These are phyloP conservation scores for Ensete ventricosum DNA, from an alignment of 176 grass and related monocot genomes.

Conservation along the genomic window DNA sequence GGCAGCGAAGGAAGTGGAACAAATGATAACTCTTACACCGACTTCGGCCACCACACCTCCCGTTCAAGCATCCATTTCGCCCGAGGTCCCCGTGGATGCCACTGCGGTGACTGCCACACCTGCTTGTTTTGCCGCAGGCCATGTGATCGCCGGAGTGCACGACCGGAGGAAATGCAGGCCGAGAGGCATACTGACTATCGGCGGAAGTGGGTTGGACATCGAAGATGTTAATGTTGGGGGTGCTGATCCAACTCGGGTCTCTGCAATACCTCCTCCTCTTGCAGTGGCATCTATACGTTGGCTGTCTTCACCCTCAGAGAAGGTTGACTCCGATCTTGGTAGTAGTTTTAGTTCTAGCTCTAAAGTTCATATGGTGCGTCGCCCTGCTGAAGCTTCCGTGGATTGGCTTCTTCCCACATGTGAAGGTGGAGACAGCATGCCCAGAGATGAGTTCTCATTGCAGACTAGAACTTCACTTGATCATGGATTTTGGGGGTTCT, in stretches of 20 bases:
- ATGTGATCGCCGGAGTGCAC: conserved; percentile 50
- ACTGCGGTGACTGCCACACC: conserved; percentile 40
- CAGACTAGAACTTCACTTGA: conserved; percentile 26
- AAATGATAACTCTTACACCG: conserved; percentile 3
- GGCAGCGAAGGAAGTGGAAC: conserved; percentile 39
- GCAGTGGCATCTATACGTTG: conserved; percentile 56
- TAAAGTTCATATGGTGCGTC: conserved; percentile 26
- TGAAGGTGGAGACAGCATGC: conserved; percentile 17
- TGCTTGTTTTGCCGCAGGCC: conserved; percentile 61
- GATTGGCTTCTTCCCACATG: conserved; percentile 45
- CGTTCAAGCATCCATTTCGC: conserved; percentile 73
- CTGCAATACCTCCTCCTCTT: conserved; percentile 19
- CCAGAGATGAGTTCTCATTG: conserved; percentile 35
- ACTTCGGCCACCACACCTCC: conserved; percentile 51
- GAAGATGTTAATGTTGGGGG: conserved; percentile 15
- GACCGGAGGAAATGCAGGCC: conserved; percentile 57
- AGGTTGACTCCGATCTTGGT: neutral
- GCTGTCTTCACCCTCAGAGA: conserved; percentile 57
- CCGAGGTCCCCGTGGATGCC: conserved; percentile 45
- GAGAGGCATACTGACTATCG: conserved; percentile 61
- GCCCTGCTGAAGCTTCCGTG: conserved; percentile 37
- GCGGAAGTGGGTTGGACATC: conserved; percentile 22
- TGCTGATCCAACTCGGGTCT: conserved; percentile 22
- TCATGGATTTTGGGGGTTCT: conserved; percentile 30
- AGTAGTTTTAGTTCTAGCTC: conserved; percentile 17